Evolutionary conservation across 2,329 filamentous ascomycete species (phyloP).

Genomic region (Penicillium sp.): DNA sequence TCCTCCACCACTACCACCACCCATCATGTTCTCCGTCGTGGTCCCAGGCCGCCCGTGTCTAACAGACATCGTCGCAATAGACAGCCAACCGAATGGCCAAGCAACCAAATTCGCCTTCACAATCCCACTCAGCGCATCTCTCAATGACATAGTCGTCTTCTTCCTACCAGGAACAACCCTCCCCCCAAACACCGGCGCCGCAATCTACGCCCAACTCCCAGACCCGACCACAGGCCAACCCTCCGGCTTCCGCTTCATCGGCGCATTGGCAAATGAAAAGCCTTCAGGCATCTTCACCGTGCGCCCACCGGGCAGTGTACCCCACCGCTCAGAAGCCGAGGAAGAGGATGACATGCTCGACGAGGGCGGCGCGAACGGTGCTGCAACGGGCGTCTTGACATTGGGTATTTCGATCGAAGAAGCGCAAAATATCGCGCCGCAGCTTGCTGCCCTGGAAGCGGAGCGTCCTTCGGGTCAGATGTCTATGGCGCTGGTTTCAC

Average conservation of each 20-base stretch:
- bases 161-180: slow-evolving; percentile 75
- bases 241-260: slow-evolving; percentile 76
- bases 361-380: slow-evolving; percentile 33
- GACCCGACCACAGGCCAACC: slow-evolving; percentile 34
- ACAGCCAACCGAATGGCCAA: slow-evolving; percentile 55
- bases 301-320: slow-evolving; percentile 30
- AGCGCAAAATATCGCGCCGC: slow-evolving; percentile 66
- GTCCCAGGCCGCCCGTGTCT: slow-evolving; percentile 61
- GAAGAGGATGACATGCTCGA: slow-evolving; percentile 49
- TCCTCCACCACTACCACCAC: background rate
- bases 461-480: slow-evolving; percentile 23
- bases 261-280: slow-evolving; percentile 85
- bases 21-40: slow-evolving; percentile 60
- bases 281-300: slow-evolving; percentile 90
- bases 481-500: slow-evolving; percentile 33
- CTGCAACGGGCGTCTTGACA: slow-evolving; percentile 55
- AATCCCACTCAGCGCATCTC: slow-evolving; percentile 62
- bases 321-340: slow-evolving; percentile 33
- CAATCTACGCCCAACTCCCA: slow-evolving; percentile 82
- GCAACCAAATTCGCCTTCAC: slow-evolving; percentile 65
- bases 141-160: slow-evolving; percentile 82
- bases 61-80: slow-evolving; percentile 53
- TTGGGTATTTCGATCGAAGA: slow-evolving; percentile 83
- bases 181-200: slow-evolving; percentile 74
- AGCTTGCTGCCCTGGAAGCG: slow-evolving; percentile 60